Percentiles rank a stretch among this genome's conserved stretches.
These are phyloP conservation scores for Zostera marina DNA, from an alignment of 116 monocot species.

Conservation along the genomic window DNA sequence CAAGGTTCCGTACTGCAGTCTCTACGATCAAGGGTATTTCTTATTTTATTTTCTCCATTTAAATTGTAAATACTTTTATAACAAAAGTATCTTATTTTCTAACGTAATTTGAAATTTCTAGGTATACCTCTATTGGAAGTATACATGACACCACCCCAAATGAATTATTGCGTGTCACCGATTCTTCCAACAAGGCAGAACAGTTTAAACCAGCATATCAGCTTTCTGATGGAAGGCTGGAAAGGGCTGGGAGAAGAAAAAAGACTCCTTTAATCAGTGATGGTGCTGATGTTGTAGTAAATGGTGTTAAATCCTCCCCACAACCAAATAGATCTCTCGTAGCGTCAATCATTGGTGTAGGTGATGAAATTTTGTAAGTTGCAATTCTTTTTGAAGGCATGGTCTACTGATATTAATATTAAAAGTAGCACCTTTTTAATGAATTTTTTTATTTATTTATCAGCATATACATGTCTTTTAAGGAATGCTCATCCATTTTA, in stretches of 20 bases:
- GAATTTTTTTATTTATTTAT: neutral
- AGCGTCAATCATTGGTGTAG: conserved; percentile 80
- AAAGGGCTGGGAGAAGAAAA: conserved; percentile 90
- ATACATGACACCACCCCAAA: conserved; percentile 98
- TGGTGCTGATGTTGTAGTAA: conserved; percentile 20
- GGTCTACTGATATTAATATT: no score
- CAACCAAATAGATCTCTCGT: conserved; percentile 20
- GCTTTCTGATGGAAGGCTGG: conserved; percentile 79
- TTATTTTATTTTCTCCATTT: neutral
- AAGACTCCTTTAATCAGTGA: conserved; percentile 22
- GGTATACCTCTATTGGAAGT: conserved; percentile 99
- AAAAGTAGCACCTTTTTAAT: neutral
- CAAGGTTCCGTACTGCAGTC: conserved; percentile 81
- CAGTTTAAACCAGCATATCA: conserved; percentile 86
- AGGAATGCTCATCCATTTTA: no score
- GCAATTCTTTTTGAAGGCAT: conserved; percentile 5
- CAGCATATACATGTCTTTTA: no score
- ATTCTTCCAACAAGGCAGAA: conserved; percentile 29
- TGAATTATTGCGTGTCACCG: conserved; percentile 40
- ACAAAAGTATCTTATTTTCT: neutral
- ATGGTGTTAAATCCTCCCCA: conserved; percentile 27
- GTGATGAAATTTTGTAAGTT: conserved; percentile 98
- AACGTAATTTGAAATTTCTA: conserved; percentile 5
- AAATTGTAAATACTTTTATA: neutral
- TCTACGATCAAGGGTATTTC: conserved; percentile 85